Percentiles rank a stretch among this genome's conserved stretches.
phyloP scores from a whole-genome alignment of 371 early-diverging fungal species.

The Fennellomyces sp. region DNA sequence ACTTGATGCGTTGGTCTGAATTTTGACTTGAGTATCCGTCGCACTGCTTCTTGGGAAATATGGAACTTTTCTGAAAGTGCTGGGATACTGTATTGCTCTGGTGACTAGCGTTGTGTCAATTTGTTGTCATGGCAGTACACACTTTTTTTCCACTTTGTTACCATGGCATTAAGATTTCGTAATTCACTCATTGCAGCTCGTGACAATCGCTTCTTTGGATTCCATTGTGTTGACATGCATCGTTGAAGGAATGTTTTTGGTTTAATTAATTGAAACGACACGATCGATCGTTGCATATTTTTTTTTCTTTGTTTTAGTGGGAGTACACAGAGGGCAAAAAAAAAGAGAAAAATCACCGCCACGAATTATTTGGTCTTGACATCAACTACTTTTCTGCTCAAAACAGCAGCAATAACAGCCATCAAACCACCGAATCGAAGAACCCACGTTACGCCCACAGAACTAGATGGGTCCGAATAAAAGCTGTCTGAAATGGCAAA shows the following conservation, averaged over 20 bases:
- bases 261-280: neutral
- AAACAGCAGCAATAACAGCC: conserved; percentile 54
- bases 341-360: neutral
- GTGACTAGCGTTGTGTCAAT: neutral
- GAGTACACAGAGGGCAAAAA: neutral
- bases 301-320: no score
- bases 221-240: conserved; percentile 16
- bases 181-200: conserved; percentile 39
- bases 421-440: conserved; percentile 61
- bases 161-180: conserved; percentile 21
- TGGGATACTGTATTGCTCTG: conserved; percentile 16
- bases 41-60: conserved; percentile 38
- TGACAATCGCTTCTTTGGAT: conserved; percentile 40
- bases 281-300: neutral
- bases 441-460: conserved; percentile 47
- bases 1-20: conserved; percentile 23
- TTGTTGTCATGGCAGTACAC: neutral
- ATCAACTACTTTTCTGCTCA: conserved; percentile 28
- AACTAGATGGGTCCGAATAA: neutral
- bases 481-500: conserved; percentile 41
- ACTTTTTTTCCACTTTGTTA: conserved; percentile 7
- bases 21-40: conserved; percentile 42
- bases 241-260: neutral
- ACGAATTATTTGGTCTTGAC: neutral
- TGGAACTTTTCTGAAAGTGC: conserved; percentile 31